phyloP scores from a whole-genome alignment of 2,329 filamentous ascomycete genomes.

The Talaromyces islandicus region DNA sequence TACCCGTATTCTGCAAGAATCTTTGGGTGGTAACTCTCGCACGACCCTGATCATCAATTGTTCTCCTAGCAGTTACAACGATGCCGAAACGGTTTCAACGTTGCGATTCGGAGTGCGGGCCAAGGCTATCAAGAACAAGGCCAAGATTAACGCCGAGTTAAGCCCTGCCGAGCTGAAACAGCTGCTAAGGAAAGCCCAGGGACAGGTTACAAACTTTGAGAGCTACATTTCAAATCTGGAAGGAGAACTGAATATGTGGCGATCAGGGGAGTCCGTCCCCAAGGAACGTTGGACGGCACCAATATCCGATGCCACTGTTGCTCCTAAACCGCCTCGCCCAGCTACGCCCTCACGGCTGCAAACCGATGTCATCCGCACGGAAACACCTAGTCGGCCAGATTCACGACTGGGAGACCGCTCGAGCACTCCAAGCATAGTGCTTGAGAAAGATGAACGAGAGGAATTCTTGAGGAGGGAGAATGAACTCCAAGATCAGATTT shows the following conservation, averaged over 20 bases:
- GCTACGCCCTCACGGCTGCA: constrained; percentile 36
- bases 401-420: constrained; percentile 71
- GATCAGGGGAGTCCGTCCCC: constrained; percentile 78
- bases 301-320: constrained; percentile 49
- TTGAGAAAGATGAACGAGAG: constrained; percentile 95
- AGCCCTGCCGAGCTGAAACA: constrained; percentile 92
- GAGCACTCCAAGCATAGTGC: constrained; percentile 75
- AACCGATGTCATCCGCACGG: constrained; percentile 43
- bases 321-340: constrained; percentile 40
- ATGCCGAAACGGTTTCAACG: constrained; percentile 87
- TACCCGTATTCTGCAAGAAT: constrained; percentile 94
- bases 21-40: constrained; percentile 90
- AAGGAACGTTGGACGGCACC: constrained; percentile 81
- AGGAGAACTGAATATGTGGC: constrained; percentile 79
- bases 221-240: constrained; percentile 79
- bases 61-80: constrained; percentile 98
- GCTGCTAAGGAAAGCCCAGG: constrained; percentile 85
- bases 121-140: constrained; percentile 99
- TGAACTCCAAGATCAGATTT: constrained; percentile 91
- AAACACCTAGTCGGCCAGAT: constrained; percentile 56
- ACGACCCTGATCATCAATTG: constrained; percentile 99
- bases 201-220: constrained; percentile 82
- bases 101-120: constrained; percentile 91
- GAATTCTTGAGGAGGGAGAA: constrained; percentile 94
- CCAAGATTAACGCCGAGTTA: constrained; percentile 97